Base-by-base conservation (phyloP, 768 basidiomycete genomes). In the Leccinellum albellum region DNA sequence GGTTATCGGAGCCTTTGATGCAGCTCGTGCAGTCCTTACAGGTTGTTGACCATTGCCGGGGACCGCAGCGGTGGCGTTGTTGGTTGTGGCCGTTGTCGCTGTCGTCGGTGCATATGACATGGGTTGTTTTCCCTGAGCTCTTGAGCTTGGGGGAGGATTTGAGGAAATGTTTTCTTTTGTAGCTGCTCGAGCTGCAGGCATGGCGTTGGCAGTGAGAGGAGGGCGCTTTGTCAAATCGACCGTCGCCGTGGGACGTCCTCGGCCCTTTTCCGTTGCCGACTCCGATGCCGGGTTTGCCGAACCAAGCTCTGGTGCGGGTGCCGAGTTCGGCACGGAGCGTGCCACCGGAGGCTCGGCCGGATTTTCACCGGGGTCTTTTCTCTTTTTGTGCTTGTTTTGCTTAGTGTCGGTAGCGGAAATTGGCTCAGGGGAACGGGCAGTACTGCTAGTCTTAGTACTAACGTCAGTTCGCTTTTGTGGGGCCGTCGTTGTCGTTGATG, bases 81-180 rank as follows among this genome's bases (percentile, higher is more conserved):
- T 62, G 54, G 71, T 53, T 33, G 69, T 58, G 7, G 70, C 53
- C 48, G 73, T 50, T 5, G 67, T 46, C 12, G 64, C 24, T 6
- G 66, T 50, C 1, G 70, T 29, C 0, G 63, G 72, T 12, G 58
- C 60, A 69, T 93, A 93, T 2, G 86, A 79, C 92, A 94, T 94
- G 31, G 92, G 93, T 67, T 92, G 90, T 78, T 96, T 96, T 64
- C 93, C 93, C 61, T 90, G 90, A 23, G 92, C 91, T 15, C 93
- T 83, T 51, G 90, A 89, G 58, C 85, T 87, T 33, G 88, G 91
- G 40, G 80, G 82, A 29, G 82, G 81, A 51, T 72, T 66, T 20
- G 63, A 45, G 17, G 69, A 52, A 23, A 63, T 37, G 68, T 74
- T 67, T 71, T 78, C 61, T 70, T 76, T 64, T 66, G 77, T 67